Percentiles rank a stretch among this genome's conserved stretches.
These are phyloP conservation scores for Nakazawaea anatomiae DNA, from an alignment of 805 yeast genomes.

Conservation along the genomic window DNA sequence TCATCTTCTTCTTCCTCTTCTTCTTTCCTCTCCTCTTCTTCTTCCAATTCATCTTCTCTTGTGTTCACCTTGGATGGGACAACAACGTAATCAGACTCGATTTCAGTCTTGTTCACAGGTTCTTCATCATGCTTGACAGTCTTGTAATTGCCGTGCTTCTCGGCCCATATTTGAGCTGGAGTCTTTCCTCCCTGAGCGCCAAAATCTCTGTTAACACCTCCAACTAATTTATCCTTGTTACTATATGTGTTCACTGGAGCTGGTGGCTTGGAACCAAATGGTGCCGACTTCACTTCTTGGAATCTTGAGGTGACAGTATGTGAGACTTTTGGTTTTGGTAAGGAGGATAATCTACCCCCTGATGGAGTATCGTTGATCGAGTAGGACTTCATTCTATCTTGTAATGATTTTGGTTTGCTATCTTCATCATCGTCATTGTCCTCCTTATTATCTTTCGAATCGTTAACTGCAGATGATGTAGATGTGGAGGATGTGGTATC, in stretches of 20 bases:
- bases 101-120: slow-evolving; percentile 21
- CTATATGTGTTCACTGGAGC: slow-evolving; percentile 17
- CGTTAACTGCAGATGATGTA: slow-evolving; percentile 23
- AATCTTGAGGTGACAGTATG: slow-evolving; percentile 46
- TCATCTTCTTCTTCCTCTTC: slow-evolving; percentile 22
- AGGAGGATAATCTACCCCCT: slow-evolving; percentile 48
- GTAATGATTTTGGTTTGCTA: slow-evolving; percentile 39
- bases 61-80: slow-evolving; percentile 12
- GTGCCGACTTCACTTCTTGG: slow-evolving; percentile 28
- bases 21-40: slow-evolving; percentile 25
- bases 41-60: slow-evolving; percentile 24
- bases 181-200: slow-evolving; percentile 75
- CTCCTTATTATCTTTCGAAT: slow-evolving; percentile 27
- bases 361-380: slow-evolving; percentile 13
- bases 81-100: slow-evolving; percentile 2
- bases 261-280: slow-evolving; percentile 30
- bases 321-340: slow-evolving; percentile 58
- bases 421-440: slow-evolving; percentile 22
- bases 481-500: slow-evolving; percentile 40
- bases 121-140: slow-evolving; percentile 27
- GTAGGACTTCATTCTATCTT: slow-evolving; percentile 32
- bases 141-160: slow-evolving; percentile 66
- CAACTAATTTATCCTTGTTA: slow-evolving; percentile 40
- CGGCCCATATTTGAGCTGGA: slow-evolving; percentile 96
- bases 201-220: slow-evolving; percentile 57